These are phyloP conservation scores for Solanum lycopersicoides DNA, from an alignment of 257 asterid species.

Conservation along the genomic window DNA sequence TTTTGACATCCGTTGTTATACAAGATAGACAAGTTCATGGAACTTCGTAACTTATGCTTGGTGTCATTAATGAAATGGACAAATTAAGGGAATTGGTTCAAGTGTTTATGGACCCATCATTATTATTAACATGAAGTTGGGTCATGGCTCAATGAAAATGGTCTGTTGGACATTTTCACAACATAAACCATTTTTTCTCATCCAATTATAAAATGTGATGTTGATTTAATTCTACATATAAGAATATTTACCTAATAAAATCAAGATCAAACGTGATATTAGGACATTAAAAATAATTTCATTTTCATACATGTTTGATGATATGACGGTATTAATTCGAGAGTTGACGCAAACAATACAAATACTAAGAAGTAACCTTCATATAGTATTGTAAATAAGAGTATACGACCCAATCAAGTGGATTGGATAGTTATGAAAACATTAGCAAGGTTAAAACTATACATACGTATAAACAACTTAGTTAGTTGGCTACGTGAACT, in stretches of 20 bases:
- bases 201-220: background rate
- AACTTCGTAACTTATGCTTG: background rate
- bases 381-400: too few species aligned
- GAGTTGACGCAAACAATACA: background rate
- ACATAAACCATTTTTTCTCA: background rate
- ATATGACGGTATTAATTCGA: background rate
- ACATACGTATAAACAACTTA: background rate
- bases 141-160: constrained; percentile 4
- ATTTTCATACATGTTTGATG: background rate
- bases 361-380: too few species aligned
- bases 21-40: background rate
- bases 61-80: background rate
- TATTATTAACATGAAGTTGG: constrained; percentile 1
- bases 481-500: too few species aligned
- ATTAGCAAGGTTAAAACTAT: background rate
- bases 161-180: background rate
- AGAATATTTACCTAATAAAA: background rate
- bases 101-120: background rate
- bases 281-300: background rate
- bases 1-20: background rate
- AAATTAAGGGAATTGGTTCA: background rate
- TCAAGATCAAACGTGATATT: background rate
- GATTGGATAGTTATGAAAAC: background rate
- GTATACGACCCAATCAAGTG: too few species aligned
- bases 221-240: background rate